phyloP scores from a whole-genome alignment of 2,329 filamentous ascomycete genomes.

The Xylaria sp. region DNA sequence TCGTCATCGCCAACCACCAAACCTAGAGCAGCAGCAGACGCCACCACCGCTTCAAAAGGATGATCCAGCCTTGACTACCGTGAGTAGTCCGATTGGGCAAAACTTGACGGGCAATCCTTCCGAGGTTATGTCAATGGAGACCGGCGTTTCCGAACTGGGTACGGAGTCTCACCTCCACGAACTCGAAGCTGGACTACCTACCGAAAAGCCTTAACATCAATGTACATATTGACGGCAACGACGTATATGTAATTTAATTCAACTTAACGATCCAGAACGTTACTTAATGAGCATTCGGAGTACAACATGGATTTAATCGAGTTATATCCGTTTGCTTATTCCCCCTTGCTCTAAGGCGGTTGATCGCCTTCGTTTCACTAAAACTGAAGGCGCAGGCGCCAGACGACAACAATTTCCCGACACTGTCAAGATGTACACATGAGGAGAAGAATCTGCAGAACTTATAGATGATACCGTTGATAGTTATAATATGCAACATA shows the following conservation, averaged over 20 bases:
- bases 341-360: neutral
- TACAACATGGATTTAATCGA: neutral
- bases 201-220: conserved; percentile 18
- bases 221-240: neutral
- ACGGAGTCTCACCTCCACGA: conserved; percentile 17
- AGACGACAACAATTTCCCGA: too few species aligned
- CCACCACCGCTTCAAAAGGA: conserved; percentile 21
- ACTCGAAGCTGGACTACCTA: conserved; percentile 19
- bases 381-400: neutral
- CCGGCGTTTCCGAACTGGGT: conserved; percentile 14
- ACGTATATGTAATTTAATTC: too few species aligned
- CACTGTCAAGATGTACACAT: neutral
- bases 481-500: neutral
- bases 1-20: conserved; percentile 11
- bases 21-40: neutral
- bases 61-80: neutral
- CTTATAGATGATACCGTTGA: neutral
- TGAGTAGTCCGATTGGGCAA: neutral
- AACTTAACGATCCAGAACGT: neutral
- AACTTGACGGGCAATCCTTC: neutral
- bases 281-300: neutral
- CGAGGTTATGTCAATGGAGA: neutral
- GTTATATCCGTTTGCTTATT: neutral
- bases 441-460: neutral
- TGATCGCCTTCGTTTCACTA: neutral